Evolutionary conservation across 2,329 filamentous ascomycete genomes (phyloP).

Genomic region (Aspergillus clavatus): DNA sequence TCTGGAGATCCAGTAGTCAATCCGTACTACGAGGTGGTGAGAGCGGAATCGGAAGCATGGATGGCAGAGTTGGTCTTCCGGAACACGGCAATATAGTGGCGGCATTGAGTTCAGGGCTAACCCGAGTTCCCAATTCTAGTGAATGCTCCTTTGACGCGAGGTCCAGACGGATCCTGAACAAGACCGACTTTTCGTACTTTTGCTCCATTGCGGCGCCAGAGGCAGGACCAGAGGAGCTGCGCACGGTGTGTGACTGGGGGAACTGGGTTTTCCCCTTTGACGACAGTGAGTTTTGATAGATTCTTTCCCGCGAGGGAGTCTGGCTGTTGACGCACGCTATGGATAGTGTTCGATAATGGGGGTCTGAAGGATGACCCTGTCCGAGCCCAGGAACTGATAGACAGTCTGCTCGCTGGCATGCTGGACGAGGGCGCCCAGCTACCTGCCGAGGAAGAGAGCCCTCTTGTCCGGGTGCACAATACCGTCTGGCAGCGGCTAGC

Average conservation of each 20-base stretch:
- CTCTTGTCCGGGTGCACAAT: conserved; percentile 25
- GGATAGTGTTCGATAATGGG: conserved; percentile 29
- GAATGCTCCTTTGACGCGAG: conserved; percentile 13
- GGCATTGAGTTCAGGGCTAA: not conserved
- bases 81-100: not conserved
- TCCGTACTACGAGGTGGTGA: conserved; percentile 20
- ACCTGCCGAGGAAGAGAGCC: conserved; percentile 1
- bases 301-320: not conserved
- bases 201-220: conserved; percentile 21
- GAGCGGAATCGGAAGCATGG: conserved; percentile 22
- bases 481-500: conserved; percentile 22
- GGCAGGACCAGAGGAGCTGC: conserved; percentile 18
- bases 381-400: conserved; percentile 19
- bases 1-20: conserved; percentile 21
- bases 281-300: conserved; percentile 9
- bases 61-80: conserved; percentile 14
- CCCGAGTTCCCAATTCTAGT: conserved; percentile 3
- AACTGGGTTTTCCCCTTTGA: conserved; percentile 23
- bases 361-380: conserved; percentile 20
- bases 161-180: conserved; percentile 6
- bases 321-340: not conserved
- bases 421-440: conserved; percentile 13
- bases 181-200: conserved; percentile 24
- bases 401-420: conserved; percentile 18
- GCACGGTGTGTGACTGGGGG: conserved; percentile 26